Base-by-base conservation (phyloP, 2,329 filamentous ascomycete genomes). In the Fusarium haematococcum region DNA sequence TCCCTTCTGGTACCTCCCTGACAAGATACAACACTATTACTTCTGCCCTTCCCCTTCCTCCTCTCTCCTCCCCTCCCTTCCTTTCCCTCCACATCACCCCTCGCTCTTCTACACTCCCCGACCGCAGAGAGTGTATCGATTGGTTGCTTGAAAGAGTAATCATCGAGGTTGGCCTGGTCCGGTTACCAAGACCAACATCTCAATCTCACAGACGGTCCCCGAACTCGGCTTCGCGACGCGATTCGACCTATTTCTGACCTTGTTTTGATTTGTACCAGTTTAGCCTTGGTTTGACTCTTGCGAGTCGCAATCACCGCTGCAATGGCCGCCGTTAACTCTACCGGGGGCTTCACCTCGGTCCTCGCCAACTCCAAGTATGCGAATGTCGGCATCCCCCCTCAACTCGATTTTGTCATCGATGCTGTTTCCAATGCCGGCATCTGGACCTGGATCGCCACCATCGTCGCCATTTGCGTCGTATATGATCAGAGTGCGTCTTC, bases 401-500 rank as follows among this genome's bases (percentile, higher is more conserved):
- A 90, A 75, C 80, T 92, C 73, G 86, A 89, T 76, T 83, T 84
- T 86, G 79, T 87, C 84, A 79, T 91, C 84, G 86, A 89, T 41
- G 76, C 84, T 83, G 78, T 91, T 76, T 86, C 90, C 77, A 89
- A 89, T 68, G 85, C 90, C 67, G 91, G 89, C 78, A 82, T 83
- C 33, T 87, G 89, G 83, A 92, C 92, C 71, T 87, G 95, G 75
- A 77, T 93, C 37, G 81, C 95, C 75, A 94, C 94, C 18, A 73
- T 97, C 60, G 81, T 98, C 66, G 86, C 93, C 37, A 79, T 93
- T 10, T 90, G 93, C 63, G 90, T 97, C 67, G 89, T 91, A 70
- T 98, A 98, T 83, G 96, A 98, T 84, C 96, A 98, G 86, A 87
- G 96, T 98, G 88, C 83, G 94, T 88, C 30, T 64, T 30, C 52